Percentiles rank a stretch among this genome's conserved stretches.
Evolutionary conservation across 2,329 filamentous ascomycete species (phyloP).

Genomic region (Sporothrix protearum): DNA sequence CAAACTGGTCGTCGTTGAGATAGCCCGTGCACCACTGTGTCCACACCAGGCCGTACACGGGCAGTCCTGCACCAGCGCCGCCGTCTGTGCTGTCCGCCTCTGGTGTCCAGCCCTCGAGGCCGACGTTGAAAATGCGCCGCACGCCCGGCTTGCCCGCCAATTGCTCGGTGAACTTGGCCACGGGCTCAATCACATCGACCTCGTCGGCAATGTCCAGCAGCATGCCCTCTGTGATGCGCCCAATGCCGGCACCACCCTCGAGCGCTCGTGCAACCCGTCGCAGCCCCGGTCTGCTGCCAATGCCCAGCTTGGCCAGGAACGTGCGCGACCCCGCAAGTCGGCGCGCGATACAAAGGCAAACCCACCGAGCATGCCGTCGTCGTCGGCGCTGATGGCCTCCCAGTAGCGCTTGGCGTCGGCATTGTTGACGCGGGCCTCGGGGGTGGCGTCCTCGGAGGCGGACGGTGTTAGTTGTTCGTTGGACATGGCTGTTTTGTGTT

Average conservation of each 20-base stretch:
- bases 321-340: conserved; percentile 66
- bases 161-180: conserved; percentile 70
- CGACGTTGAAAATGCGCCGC: conserved; percentile 63
- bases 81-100: conserved; percentile 29
- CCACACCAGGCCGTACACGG: conserved; percentile 76
- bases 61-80: conserved; percentile 31
- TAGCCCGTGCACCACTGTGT: conserved; percentile 88
- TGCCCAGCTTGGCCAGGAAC: conserved; percentile 66
- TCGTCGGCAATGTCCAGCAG: conserved; percentile 64
- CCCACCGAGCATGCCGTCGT: conserved; percentile 78
- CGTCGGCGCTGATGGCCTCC: conserved; percentile 44
- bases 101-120: conserved; percentile 67
- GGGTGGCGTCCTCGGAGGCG: neutral
- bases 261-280: conserved; percentile 34
- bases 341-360: conserved; percentile 60
- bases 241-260: conserved; percentile 57
- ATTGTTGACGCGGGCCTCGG: conserved; percentile 38
- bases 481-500: neutral
- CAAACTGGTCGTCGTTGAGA: conserved; percentile 69
- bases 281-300: conserved; percentile 38
- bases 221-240: conserved; percentile 74
- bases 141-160: conserved; percentile 57
- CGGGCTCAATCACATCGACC: conserved; percentile 82
- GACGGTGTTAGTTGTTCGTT: neutral
- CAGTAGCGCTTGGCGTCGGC: conserved; percentile 46